Base-by-base conservation (phyloP, 148 eudicot genomes). In the Cornus florida region DNA sequence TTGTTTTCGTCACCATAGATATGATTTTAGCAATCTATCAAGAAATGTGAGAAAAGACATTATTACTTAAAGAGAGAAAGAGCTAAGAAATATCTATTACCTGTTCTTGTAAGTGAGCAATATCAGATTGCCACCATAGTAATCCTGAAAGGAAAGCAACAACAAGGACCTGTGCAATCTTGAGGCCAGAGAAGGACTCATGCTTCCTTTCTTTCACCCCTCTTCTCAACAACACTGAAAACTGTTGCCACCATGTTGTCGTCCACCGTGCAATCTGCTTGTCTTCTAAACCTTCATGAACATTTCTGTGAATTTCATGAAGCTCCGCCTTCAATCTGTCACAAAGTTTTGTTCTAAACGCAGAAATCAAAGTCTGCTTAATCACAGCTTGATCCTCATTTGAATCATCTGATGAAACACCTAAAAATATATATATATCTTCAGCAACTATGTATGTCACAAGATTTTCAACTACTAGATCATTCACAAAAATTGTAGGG, bases 181-280 rank as follows among this genome's bases (percentile, higher is more conserved):
- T 88, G 46, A 92, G 77, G 11, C 57, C 19, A 56, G 86, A 82
- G 59, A 94, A 94, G 5, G 91, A 77, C 23, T 94, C 81, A 43
- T 92, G 97, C 67, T 70, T 88, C 74, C 94, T 74, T 76, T 91
- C 98, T 72, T 92, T 92, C 46, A 92, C 64, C 3, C 95, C 97
- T 87, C 97, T 84, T 35, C 81, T 80, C 3, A 89, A 80, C 72
- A 92, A 72, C 41, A 92, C 85, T 1, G 80, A 59, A 72, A 91
- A 91, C 33, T 92, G 91, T 69, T 93, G 90, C 83, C 86, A 86
- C 99, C 99, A 95, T 10, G 90, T 89, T 4, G 91, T 94, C 31
- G 78, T 79, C 94, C 94, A 93, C 53, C 81, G 75, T 2, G 62
- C 74, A 11, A 72, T 50, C 10, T 87, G 68, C 71, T 65, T 80